These are phyloP conservation scores for Backusella sp. DNA, from an alignment of 192 early-diverging fungal genomes.

Conservation along the genomic window DNA sequence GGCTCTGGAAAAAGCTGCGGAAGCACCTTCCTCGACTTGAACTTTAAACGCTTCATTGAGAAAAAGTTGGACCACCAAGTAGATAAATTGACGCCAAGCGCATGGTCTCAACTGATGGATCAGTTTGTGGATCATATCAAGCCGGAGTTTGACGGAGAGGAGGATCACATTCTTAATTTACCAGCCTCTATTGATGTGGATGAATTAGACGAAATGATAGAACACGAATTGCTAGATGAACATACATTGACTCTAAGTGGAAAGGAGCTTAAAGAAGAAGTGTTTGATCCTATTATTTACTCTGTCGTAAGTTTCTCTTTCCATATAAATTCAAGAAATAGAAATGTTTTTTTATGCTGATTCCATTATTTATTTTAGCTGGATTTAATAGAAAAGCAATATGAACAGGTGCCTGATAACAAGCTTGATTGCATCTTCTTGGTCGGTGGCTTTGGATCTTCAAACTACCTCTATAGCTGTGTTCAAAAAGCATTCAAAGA, in stretches of 20 bases:
- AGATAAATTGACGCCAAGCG: neutral
- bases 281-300: neutral
- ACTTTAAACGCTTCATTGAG: constrained; percentile 36
- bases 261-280: neutral
- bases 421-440: constrained; percentile 45
- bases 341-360: neutral
- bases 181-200: constrained; percentile 41
- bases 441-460: constrained; percentile 54
- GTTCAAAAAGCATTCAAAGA: constrained; percentile 36
- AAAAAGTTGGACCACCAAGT: constrained; percentile 36
- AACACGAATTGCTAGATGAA: neutral
- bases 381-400: constrained; percentile 40
- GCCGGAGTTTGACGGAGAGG: constrained; percentile 47
- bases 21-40: constrained; percentile 43
- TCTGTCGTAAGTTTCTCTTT: neutral
- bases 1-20: constrained; percentile 48
- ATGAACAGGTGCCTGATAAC: constrained; percentile 30
- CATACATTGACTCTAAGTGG: neutral
- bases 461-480: constrained; percentile 39
- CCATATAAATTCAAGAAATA: neutral
- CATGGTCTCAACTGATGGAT: constrained; percentile 30
- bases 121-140: constrained; percentile 47
- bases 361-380: constrained; percentile 11
- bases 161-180: constrained; percentile 41
- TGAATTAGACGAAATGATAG: constrained; percentile 15